These are phyloP conservation scores for Theileria orientalis DNA, from an alignment of 169 alveolate species.

Conservation along the genomic window DNA sequence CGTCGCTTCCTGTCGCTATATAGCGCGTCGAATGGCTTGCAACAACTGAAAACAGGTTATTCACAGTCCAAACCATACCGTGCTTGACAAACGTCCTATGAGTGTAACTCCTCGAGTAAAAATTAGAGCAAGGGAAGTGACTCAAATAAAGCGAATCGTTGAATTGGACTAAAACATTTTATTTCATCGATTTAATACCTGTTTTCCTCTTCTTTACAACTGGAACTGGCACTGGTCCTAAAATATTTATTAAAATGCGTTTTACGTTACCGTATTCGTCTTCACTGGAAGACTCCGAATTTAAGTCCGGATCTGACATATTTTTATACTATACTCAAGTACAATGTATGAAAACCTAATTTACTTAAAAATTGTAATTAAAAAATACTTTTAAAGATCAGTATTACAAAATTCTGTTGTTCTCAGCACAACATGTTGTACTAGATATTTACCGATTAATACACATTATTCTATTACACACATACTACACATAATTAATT, in stretches of 20 bases:
- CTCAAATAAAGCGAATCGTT: slow-evolving; percentile 74
- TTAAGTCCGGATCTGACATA: slow-evolving; percentile 1
- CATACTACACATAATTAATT: no score
- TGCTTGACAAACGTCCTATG: slow-evolving; percentile 85
- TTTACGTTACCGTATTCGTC: slow-evolving; percentile 64
- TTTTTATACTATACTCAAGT: neutral
- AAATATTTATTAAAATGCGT: neutral
- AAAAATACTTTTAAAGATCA: no score
- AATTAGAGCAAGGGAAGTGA: slow-evolving; percentile 79
- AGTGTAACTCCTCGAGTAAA: slow-evolving; percentile 87
- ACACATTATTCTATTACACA: no score
- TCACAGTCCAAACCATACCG: slow-evolving; percentile 45
- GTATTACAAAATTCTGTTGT: no score
- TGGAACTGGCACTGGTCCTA: slow-evolving; percentile 58
- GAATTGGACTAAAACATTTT: slow-evolving; percentile 20
- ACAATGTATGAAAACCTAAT: no score
- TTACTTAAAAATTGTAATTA: no score
- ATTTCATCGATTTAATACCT: neutral
- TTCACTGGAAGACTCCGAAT: slow-evolving; percentile 37
- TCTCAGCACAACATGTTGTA: no score
- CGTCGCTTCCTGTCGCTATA: slow-evolving; percentile 91
- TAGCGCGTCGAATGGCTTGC: slow-evolving; percentile 85
- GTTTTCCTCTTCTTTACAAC: slow-evolving; percentile 17
- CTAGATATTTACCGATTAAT: no score
- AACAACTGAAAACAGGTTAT: slow-evolving; percentile 57